phyloP scores from a whole-genome alignment of 2,329 filamentous ascomycete species.

The Clonostachys sp. region DNA sequence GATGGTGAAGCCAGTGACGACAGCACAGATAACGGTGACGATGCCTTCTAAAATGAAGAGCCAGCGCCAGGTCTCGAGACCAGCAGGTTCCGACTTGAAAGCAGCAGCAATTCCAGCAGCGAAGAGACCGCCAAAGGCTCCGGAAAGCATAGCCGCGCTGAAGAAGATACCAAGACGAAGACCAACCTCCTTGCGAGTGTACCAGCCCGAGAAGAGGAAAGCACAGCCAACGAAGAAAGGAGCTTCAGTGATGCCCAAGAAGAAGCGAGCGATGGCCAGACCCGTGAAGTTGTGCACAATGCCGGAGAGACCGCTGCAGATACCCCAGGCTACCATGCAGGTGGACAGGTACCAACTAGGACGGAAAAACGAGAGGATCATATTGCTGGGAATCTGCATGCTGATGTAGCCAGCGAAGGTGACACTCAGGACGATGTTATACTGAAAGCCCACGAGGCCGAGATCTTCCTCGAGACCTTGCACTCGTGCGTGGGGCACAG shows the following conservation, averaged over 20 bases:
- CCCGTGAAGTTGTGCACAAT: slow-evolving; percentile 9
- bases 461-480: slow-evolving; percentile 38
- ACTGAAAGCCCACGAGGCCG: slow-evolving; percentile 28
- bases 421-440: slow-evolving; percentile 24
- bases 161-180: slow-evolving; percentile 22
- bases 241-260: slow-evolving; percentile 11
- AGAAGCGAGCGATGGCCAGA: slow-evolving; percentile 9
- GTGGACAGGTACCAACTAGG: slow-evolving; percentile 30
- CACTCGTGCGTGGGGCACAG: slow-evolving; percentile 26
- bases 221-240: slow-evolving; percentile 18
- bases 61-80: slow-evolving; percentile 39
- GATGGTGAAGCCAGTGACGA: slow-evolving; percentile 50
- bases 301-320: slow-evolving; percentile 11
- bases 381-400: slow-evolving; percentile 37
- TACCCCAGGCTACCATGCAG: slow-evolving; percentile 15
- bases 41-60: slow-evolving; percentile 59
- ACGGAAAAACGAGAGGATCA: slow-evolving; percentile 35
- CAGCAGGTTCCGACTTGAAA: slow-evolving; percentile 2
- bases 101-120: slow-evolving; percentile 30
- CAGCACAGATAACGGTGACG: slow-evolving; percentile 58
- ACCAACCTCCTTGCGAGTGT: slow-evolving; percentile 14
- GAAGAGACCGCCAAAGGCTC: slow-evolving; percentile 37
- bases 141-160: slow-evolving; percentile 21
- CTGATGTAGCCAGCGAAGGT: slow-evolving; percentile 28
- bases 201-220: slow-evolving; percentile 16